A percentile compares a stretch with the other conserved stretches of the same genome.
Evolutionary conservation across 1,139 yeast genomes (phyloP).

Genomic region (Pichia sp.): DNA sequence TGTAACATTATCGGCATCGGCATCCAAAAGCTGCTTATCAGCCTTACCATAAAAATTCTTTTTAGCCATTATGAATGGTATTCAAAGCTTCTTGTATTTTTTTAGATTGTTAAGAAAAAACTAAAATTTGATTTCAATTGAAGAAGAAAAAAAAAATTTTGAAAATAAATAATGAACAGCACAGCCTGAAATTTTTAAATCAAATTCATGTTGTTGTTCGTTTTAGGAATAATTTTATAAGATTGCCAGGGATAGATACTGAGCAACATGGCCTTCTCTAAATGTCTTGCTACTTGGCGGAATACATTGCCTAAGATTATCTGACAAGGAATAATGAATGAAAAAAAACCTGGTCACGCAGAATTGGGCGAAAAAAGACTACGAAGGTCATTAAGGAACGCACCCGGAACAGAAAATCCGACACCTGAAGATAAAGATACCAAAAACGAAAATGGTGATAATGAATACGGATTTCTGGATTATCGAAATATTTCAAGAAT

Average conservation of each 20-base stretch:
- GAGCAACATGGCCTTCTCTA: too few species aligned
- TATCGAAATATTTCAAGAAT: constrained; percentile 59
- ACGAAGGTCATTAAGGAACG: constrained; percentile 4
- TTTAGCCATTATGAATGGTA: constrained; percentile 5
- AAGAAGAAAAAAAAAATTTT: background rate
- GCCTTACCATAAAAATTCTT: constrained; percentile 21
- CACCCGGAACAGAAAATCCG: background rate
- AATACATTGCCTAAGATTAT: too few species aligned
- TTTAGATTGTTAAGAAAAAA: too few species aligned
- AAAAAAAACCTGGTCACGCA: too few species aligned
- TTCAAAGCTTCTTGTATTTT: too few species aligned
- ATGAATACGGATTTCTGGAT: constrained; percentile 54
- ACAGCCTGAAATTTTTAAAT: constrained; percentile 9
- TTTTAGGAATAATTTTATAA: too few species aligned
- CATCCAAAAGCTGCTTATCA: constrained; percentile 1
- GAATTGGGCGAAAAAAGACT: background rate
- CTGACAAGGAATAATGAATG: too few species aligned
- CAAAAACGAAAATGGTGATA: constrained; percentile 18
- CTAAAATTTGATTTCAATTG: too few species aligned
- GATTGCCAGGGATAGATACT: too few species aligned
- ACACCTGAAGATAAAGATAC: background rate
- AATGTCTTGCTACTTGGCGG: too few species aligned
- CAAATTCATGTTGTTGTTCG: background rate
- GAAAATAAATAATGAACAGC: constrained; percentile 7
- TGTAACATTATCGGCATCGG: background rate